Percentiles rank a stretch among this genome's conserved stretches.
Evolutionary conservation across 345 rosid genomes (phyloP).

Genomic region (Ceriops decandra): DNA sequence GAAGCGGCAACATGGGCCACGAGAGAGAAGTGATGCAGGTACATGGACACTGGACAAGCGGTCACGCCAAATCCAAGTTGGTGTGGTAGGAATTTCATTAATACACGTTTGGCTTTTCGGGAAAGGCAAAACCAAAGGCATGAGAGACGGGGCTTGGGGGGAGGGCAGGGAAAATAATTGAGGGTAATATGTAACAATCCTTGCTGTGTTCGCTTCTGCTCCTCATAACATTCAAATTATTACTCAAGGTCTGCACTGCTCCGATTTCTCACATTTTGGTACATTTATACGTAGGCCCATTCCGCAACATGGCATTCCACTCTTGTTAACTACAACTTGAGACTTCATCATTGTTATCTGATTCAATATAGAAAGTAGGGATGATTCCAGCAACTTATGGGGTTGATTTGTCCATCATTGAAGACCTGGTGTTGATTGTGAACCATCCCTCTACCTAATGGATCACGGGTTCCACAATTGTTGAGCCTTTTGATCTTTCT

Average conservation of each 20-base stretch:
- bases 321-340: conserved; percentile 25
- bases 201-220: conserved; percentile 59
- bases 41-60: conserved; percentile 9
- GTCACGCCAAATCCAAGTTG: conserved; percentile 26
- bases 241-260: conserved; percentile 22
- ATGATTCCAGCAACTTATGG: conserved; percentile 14
- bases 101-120: conserved; percentile 18
- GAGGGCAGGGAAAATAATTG: conserved; percentile 29
- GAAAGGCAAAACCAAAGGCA: conserved; percentile 21
- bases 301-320: conserved; percentile 22
- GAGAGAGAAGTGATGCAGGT: not conserved
- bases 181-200: conserved; percentile 36
- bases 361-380: conserved; percentile 19
- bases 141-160: conserved; percentile 8
- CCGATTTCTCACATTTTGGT: conserved; percentile 10
- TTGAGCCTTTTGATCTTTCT: not conserved
- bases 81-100: conserved; percentile 23
- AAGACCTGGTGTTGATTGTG: conserved; percentile 22
- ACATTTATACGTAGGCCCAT: conserved; percentile 12
- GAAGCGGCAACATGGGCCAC: conserved; percentile 11
- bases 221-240: conserved; percentile 47
- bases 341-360: conserved; percentile 38
- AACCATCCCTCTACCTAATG: not conserved
- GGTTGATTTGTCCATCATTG: conserved; percentile 32
- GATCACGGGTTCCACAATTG: not conserved